Percentiles rank a stretch among this genome's conserved stretches.
Evolutionary conservation across 257 asterid species (phyloP).

Genomic region (Thymus mandschuricus): DNA sequence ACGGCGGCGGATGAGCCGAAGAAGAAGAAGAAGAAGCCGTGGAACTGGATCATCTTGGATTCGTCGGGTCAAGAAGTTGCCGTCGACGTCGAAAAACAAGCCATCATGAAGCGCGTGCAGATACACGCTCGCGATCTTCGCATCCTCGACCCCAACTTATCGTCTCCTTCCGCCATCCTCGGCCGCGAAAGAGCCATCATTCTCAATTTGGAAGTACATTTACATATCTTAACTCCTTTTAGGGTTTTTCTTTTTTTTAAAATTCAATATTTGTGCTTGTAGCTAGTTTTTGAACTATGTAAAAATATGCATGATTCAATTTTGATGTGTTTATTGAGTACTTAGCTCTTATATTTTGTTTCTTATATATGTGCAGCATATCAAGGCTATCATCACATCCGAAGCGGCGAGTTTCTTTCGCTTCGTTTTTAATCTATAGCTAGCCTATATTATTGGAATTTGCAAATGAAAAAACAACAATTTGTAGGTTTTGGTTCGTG

Average conservation of each 20-base stretch:
- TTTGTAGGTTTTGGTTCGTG: constrained; percentile 77
- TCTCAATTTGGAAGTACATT: constrained; percentile 76
- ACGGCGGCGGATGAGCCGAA: too few relatives aligned
- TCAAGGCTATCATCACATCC: constrained; percentile 91
- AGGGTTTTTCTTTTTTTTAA: not conserved
- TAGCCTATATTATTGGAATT: too few relatives aligned
- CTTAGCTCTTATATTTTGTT: constrained; percentile 22
- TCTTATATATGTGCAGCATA: constrained; percentile 65
- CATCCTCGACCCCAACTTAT: constrained; percentile 76
- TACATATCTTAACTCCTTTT: too few relatives aligned
- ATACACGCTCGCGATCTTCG: constrained; percentile 94
- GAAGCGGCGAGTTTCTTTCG: constrained; percentile 61
- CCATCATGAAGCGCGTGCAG: constrained; percentile 89
- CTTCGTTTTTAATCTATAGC: not conserved
- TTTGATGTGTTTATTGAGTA: not conserved
- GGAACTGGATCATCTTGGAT: too few relatives aligned
- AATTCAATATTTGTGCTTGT: not conserved
- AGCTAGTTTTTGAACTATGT: too few relatives aligned
- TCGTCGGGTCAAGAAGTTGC: constrained; percentile 54
- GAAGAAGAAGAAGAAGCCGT: too few relatives aligned
- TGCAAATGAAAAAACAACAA: not conserved
- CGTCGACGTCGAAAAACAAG: constrained; percentile 75
- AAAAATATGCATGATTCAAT: too few relatives aligned
- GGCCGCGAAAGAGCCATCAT: constrained; percentile 91
- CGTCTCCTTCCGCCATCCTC: constrained; percentile 82